phyloP scores from a whole-genome alignment of 306 rosid species.

The Vigna angularis region DNA sequence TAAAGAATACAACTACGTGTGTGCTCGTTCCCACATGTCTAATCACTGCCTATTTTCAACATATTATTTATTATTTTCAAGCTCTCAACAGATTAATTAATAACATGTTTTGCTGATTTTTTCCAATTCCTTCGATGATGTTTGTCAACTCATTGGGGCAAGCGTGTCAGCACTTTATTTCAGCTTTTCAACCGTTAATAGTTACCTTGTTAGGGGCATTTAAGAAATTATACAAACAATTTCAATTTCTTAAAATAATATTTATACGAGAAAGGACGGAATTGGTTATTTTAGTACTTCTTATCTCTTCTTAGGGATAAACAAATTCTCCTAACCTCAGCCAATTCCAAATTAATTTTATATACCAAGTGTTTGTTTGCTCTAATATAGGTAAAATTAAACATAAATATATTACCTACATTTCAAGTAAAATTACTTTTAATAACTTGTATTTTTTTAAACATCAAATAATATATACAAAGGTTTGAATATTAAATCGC shows the following conservation, averaged over 20 bases:
- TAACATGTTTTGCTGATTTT: neutral
- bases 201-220: neutral
- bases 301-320: too few species aligned
- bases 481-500: neutral
- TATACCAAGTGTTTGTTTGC: too few species aligned
- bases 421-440: too few species aligned
- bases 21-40: neutral
- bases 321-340: too few species aligned
- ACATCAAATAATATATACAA: neutral
- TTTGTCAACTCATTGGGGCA: neutral
- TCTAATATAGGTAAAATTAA: too few species aligned
- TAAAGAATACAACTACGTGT: constrained; percentile 9
- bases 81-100: neutral
- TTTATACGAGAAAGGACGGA: too few species aligned
- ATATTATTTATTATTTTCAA: too few species aligned
- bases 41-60: too few species aligned
- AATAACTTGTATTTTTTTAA: too few species aligned
- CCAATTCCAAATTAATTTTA: too few species aligned
- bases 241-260: neutral
- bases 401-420: too few species aligned
- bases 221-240: neutral
- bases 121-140: neutral
- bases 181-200: neutral
- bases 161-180: neutral
- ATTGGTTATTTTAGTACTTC: too few species aligned